Evolutionary conservation across 805 yeast genomes (phyloP).

Genomic region (Yamadazyma nakazawae): DNA sequence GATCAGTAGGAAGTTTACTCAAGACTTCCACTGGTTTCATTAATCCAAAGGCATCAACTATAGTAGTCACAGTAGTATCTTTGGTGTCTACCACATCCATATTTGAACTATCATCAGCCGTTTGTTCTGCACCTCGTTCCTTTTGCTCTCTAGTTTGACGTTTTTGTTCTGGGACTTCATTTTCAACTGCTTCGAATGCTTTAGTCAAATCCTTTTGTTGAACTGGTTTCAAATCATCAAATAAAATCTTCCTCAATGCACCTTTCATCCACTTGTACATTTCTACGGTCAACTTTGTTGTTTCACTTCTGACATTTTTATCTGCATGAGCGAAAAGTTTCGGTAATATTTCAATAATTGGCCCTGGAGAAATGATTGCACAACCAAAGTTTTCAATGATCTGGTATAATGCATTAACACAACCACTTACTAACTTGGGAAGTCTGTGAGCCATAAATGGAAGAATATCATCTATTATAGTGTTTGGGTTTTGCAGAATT

Average conservation of each 20-base stretch:
- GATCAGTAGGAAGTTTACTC: conserved; percentile 61
- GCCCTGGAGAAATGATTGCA: conserved; percentile 52
- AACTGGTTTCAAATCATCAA: conserved; percentile 79
- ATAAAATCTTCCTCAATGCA: conserved; percentile 53
- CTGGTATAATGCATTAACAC: conserved; percentile 52
- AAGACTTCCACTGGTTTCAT: conserved; percentile 68
- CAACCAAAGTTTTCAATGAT: conserved; percentile 66
- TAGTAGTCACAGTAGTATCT: conserved; percentile 13
- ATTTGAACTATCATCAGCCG: conserved; percentile 12
- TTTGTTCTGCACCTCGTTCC: conserved; percentile 19
- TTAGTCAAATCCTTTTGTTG: conserved; percentile 82
- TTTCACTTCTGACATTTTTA: conserved; percentile 76
- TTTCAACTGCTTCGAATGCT: conserved; percentile 55
- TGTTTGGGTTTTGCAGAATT: conserved; percentile 55
- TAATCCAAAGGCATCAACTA: conserved; percentile 65
- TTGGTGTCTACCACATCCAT: conserved; percentile 31
- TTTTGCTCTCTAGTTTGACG: conserved; percentile 48
- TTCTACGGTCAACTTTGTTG: conserved; percentile 64
- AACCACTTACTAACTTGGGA: conserved; percentile 77
- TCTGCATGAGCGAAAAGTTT: conserved; percentile 84
- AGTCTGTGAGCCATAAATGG: conserved; percentile 60
- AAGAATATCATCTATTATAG: conserved; percentile 61
- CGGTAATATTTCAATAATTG: conserved; percentile 55
- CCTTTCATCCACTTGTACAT: conserved; percentile 73
- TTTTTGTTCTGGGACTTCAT: conserved; percentile 44